These are phyloP conservation scores for Pseudogymnoascus sp. DNA, from an alignment of 2,329 filamentous ascomycete genomes.

Conservation along the genomic window DNA sequence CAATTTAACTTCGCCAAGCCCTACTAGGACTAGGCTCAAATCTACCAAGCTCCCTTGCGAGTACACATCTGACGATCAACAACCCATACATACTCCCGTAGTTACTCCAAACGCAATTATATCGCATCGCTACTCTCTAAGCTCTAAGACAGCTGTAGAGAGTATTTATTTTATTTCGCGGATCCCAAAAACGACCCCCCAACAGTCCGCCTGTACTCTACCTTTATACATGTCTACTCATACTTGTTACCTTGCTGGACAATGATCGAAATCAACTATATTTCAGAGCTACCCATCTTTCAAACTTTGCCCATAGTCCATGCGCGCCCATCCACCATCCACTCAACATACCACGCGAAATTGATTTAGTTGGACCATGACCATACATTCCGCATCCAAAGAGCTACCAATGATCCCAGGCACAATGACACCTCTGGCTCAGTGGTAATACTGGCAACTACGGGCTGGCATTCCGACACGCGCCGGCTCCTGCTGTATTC, in stretches of 20 bases:
- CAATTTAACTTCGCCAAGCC: slow-evolving; percentile 5
- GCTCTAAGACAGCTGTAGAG: not conserved
- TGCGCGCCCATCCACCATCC: not conserved
- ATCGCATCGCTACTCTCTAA: too few relatives aligned
- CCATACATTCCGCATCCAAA: not conserved
- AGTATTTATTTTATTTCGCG: not conserved
- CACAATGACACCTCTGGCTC: not conserved
- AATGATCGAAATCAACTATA: slow-evolving; percentile 1
- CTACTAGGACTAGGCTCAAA: slow-evolving; percentile 2
- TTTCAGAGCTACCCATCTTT: not conserved
- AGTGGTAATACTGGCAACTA: not conserved
- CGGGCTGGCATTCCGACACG: not conserved
- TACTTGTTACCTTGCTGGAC: not conserved
- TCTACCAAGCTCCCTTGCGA: slow-evolving; percentile 3
- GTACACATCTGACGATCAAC: slow-evolving; percentile 1
- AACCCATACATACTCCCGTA: not conserved
- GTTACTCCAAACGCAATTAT: not conserved
- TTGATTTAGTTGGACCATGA: slow-evolving; percentile 3
- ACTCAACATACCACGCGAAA: not conserved
- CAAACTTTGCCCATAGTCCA: not conserved
- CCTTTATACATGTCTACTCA: not conserved
- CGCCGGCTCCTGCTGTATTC: not conserved
- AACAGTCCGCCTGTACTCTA: not conserved
- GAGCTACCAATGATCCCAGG: not conserved
- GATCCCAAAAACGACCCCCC: not conserved